Evolutionary conservation across 1,284 basidiomycete genomes (phyloP), one percentile per base, ranked within the genome.

Genomic region (Takashimella tepidaria): DNA sequence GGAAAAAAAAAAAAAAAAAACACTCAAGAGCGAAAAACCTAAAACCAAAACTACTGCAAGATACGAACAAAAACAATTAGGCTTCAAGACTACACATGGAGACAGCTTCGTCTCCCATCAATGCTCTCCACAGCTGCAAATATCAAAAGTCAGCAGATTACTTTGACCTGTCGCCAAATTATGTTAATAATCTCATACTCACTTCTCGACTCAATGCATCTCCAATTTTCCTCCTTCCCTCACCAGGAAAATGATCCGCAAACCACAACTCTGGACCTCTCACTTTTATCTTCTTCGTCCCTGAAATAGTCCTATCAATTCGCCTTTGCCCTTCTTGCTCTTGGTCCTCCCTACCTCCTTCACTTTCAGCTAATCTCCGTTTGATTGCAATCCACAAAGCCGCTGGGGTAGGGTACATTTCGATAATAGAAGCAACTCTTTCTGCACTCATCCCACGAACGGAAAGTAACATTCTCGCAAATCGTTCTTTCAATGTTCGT

Each of bases 371-470:
- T 26, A 47, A 5, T 25, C 49, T 22, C 47, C 22, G 41, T 41
- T 67, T 57, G 58, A 77, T 73, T 0, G 70, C 76, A 16, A 75
- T 69, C 62, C 70, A 78, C 47, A 80, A 62, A 20, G 61, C 66
- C n/a, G 62, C 55, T 3, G 79, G 74, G 13, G 79, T 81, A 16
- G 76, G 74, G 74, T 78, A 82, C 13, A 69, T 52, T 22, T 77
- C 72, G 21, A 81, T 57, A 21, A 81, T 64, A 11, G 76, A 76
- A 8, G 71, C 66, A 11, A 78, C 79, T 55, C 80, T 78, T 60
- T 82, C 80, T 0, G 78, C 72, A 41, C 75, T 77, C 71, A 82
- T 74, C 3, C 80, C 80, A 41, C 73, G 74, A 55, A 82, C 68
- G 51, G 77, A 77, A 25, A 79, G 63, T 31, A 82, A 66, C 80